A percentile compares a stretch with the other conserved stretches of the same genome.
Evolutionary conservation across 83 land plant species (phyloP).

Genomic region (Diphasiastrum complanatum): DNA sequence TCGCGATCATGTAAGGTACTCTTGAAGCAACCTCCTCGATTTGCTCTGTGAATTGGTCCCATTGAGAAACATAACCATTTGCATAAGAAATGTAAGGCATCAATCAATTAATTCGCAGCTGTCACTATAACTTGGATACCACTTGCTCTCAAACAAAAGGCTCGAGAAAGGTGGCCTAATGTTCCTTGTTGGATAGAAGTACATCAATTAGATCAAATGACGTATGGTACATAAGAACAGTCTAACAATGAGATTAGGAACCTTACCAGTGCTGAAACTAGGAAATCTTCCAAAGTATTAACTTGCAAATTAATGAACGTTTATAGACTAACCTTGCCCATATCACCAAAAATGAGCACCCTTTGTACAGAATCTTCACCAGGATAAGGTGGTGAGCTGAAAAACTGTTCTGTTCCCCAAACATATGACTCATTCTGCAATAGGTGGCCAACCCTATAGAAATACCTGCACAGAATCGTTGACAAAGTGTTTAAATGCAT

Average conservation of each 20-base stretch:
- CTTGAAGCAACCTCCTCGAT: conserved; percentile 57
- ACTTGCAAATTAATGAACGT: background rate
- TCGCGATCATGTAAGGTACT: conserved; percentile 84
- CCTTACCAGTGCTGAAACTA: conserved; percentile 29
- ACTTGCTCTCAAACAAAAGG: too few relatives aligned
- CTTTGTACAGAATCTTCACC: conserved; percentile 49
- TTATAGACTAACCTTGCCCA: conserved; percentile 64
- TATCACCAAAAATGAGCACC: conserved; percentile 75
- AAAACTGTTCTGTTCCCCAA: conserved; percentile 10
- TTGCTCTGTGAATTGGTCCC: conserved; percentile 83
- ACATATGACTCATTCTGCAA: conserved; percentile 15
- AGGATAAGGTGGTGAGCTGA: conserved; percentile 21
- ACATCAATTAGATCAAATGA: too few relatives aligned
- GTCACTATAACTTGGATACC: too few relatives aligned
- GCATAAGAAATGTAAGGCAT: conserved; percentile 74
- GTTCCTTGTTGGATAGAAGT: too few relatives aligned
- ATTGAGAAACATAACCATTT: conserved; percentile 86
- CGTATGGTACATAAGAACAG: too few relatives aligned
- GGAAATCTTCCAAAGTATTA: background rate
- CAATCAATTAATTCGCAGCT: conserved; percentile 47
- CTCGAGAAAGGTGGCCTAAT: too few relatives aligned
- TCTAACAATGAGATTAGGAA: too few relatives aligned
- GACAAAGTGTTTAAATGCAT: too few relatives aligned
- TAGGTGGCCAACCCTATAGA: conserved; percentile 21
- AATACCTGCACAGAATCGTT: conserved; percentile 27